These are phyloP conservation scores for Juglanconis sp. DNA, from an alignment of 2,329 filamentous ascomycete genomes.

Conservation along the genomic window DNA sequence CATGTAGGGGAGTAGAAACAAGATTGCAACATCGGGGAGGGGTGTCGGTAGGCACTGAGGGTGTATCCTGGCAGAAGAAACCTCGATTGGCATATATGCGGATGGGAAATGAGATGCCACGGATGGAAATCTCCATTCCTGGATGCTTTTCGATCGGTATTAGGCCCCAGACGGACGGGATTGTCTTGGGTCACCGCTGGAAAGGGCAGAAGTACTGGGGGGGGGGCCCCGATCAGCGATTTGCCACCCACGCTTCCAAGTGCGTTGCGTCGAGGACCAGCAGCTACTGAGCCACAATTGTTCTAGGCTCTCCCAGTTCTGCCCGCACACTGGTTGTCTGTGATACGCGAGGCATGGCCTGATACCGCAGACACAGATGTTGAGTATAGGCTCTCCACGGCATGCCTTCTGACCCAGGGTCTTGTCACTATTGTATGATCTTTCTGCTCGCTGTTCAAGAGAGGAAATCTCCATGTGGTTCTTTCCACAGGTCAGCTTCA, in stretches of 20 bases:
- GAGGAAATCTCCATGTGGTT: background rate
- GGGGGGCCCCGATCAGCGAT: constrained; percentile 12
- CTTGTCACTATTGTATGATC: background rate
- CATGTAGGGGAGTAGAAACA: constrained; percentile 12
- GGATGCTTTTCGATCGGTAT: constrained; percentile 16
- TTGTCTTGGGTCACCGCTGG: constrained; percentile 2
- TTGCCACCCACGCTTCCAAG: constrained; percentile 12
- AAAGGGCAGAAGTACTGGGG: background rate
- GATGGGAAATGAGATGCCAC: constrained; percentile 12
- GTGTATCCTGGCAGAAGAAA: background rate
- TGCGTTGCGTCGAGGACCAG: background rate
- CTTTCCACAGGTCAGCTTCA: background rate
- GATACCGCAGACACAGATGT: too few species aligned
- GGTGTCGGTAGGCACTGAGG: constrained; percentile 11
- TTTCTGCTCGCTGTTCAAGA: background rate
- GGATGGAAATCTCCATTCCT: constrained; percentile 14
- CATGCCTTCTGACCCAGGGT: background rate
- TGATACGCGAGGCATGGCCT: too few species aligned
- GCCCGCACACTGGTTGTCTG: too few species aligned
- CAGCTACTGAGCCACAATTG: constrained; percentile 22
- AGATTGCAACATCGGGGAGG: constrained; percentile 8
- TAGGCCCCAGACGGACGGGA: constrained; percentile 4
- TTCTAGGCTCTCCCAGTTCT: constrained; percentile 18
- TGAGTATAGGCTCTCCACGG: background rate
- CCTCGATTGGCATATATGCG: constrained; percentile 8